Conservation (phyloP, 176 grass and related monocot genomes). For the Oryza glaberrima region DNA sequence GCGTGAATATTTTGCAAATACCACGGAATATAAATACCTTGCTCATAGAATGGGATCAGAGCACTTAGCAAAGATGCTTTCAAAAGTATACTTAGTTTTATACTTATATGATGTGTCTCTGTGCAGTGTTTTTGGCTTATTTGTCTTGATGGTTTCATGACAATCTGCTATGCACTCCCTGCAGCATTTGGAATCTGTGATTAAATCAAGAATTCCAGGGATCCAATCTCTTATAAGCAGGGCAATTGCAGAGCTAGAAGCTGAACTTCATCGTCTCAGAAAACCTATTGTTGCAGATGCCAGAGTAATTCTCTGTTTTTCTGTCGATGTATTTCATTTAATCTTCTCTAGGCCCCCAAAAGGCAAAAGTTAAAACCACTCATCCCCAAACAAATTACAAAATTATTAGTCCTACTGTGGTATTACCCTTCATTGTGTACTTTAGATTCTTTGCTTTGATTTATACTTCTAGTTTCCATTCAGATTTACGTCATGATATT, state of each 20-base stretch:
- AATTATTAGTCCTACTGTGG: neutral
- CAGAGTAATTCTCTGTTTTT: constrained; percentile 66
- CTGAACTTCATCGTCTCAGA: constrained; percentile 86
- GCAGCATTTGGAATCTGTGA: constrained; percentile 94
- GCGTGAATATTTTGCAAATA: constrained; percentile 83
- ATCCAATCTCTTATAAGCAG: constrained; percentile 98
- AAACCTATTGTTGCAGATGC: constrained; percentile 93
- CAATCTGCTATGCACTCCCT: constrained; percentile 2
- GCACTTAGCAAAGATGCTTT: constrained; percentile 91
- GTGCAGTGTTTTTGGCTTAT: constrained; percentile 31
- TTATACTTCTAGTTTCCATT: neutral
- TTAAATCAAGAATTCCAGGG: constrained; percentile 95
- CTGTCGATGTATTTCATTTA: constrained; percentile 7
- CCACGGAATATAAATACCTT: constrained; percentile 90
- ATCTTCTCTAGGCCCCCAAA: neutral
- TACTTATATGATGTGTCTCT: neutral
- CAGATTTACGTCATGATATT: neutral
- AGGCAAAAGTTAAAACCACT: neutral
- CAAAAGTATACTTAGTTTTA: constrained; percentile 61
- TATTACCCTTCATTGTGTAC: neutral
- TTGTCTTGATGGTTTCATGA: constrained; percentile 20
- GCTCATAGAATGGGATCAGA: constrained; percentile 93
- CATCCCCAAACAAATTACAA: neutral
- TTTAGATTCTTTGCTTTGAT: neutral
- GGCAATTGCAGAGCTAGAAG: constrained; percentile 89